A percentile compares a stretch with the other conserved stretches of the same genome.
Conservation (phyloP, 495 filamentous ascomycete genomes). For the Barbatosphaeria neglecta region DNA sequence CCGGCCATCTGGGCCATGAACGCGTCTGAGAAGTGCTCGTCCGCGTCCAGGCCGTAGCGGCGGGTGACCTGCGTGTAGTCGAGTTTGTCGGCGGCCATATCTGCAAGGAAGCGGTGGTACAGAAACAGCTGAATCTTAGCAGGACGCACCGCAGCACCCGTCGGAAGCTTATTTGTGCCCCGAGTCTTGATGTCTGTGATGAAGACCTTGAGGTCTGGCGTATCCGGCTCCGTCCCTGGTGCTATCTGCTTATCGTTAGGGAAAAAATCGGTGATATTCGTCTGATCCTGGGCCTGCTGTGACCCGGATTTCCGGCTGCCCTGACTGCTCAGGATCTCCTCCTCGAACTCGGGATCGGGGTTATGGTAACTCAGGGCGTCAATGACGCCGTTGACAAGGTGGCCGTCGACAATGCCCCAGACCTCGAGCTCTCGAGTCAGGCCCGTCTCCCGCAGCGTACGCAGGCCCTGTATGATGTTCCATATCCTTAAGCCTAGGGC, state of each 20-base stretch:
- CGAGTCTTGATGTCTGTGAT: conserved; percentile 87
- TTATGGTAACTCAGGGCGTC: conserved; percentile 73
- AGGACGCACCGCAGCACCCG: conserved; percentile 55
- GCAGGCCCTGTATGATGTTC: conserved; percentile 83
- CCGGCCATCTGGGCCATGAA: conserved; percentile 71
- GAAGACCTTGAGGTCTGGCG: conserved; percentile 55
- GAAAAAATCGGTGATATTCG: conserved; percentile 14
- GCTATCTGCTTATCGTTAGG: conserved; percentile 30
- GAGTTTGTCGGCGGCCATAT: conserved; percentile 59
- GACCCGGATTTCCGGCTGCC: conserved; percentile 9
- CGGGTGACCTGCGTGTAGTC: conserved; percentile 53
- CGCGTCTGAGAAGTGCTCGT: conserved; percentile 57
- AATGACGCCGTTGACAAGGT: conserved; percentile 80
- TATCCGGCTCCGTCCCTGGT: conserved; percentile 59
- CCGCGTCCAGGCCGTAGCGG: conserved; percentile 55
- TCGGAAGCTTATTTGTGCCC: conserved; percentile 46
- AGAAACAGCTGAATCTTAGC: conserved; percentile 81
- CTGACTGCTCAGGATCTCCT: conserved; percentile 25
- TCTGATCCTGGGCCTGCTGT: conserved; percentile 9
- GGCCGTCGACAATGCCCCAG: conserved; percentile 79
- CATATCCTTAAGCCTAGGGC: conserved; percentile 71
- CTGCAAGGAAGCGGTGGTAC: conserved; percentile 76
- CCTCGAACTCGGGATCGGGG: conserved; percentile 59
- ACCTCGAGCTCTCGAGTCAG: conserved; percentile 82
- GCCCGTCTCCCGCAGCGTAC: conserved; percentile 63